phyloP scores from a whole-genome alignment of 1,284 basidiomycete species.

The Ceratobasidium papillatum region DNA sequence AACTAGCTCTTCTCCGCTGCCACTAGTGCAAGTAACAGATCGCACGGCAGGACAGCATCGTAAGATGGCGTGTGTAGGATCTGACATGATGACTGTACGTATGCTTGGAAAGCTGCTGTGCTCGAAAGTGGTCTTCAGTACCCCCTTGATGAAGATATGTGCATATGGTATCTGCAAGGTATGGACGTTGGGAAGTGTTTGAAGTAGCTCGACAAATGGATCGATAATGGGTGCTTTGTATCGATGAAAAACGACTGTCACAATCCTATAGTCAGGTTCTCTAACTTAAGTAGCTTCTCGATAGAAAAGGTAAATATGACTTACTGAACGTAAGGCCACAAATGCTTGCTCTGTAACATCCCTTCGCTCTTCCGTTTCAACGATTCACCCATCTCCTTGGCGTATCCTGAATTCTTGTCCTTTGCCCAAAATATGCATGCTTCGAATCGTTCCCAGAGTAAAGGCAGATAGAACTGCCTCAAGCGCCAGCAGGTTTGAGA shows the following conservation, averaged over 20 bases:
- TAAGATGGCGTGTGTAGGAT: not conserved
- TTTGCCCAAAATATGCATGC: not conserved
- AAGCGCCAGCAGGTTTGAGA: conserved; percentile 12
- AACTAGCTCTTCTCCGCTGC: not conserved
- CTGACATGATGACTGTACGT: not conserved
- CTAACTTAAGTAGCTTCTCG: not conserved
- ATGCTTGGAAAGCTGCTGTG: not conserved
- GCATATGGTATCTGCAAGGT: not conserved
- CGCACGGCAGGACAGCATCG: not conserved
- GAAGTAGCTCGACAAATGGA: not conserved
- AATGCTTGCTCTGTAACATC: not conserved
- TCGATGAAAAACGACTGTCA: not conserved
- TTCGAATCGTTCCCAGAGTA: conserved; percentile 19
- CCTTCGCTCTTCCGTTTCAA: not conserved
- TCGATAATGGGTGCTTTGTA: not conserved
- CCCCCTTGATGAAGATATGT: not conserved
- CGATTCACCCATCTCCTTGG: not conserved
- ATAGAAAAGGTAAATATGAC: not conserved
- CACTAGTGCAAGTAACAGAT: not conserved
- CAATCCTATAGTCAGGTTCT: too few relatives aligned
- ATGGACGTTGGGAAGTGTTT: not conserved
- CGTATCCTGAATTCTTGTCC: not conserved
- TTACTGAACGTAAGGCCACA: not conserved
- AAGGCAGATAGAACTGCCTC: conserved; percentile 6
- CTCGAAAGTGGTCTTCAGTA: not conserved